These are phyloP conservation scores for Trifolium subterraneum DNA, from an alignment of 306 rosid species.

Conservation along the genomic window DNA sequence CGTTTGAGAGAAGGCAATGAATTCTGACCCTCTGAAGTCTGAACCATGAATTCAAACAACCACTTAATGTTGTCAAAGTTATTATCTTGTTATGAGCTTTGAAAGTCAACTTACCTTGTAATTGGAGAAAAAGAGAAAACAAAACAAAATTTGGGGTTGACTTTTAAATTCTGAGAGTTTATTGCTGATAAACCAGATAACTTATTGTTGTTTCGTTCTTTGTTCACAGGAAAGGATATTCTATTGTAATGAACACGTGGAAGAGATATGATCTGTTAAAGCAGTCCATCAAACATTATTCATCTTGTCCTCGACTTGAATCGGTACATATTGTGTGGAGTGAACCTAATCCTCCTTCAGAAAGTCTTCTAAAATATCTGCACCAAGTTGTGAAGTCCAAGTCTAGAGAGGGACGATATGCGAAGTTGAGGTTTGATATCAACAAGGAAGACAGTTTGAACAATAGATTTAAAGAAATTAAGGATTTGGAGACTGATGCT, in stretches of 20 bases:
- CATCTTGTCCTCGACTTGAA: constrained; percentile 74
- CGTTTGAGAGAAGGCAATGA: neutral
- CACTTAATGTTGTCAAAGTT: neutral
- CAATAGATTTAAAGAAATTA: constrained; percentile 86
- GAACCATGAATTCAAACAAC: neutral
- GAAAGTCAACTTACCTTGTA: neutral
- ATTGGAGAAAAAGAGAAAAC: neutral
- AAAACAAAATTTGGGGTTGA: constrained; percentile 14
- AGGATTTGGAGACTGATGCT: constrained; percentile 75
- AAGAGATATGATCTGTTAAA: constrained; percentile 92
- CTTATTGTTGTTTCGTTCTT: constrained; percentile 25
- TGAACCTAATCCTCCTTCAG: constrained; percentile 82
- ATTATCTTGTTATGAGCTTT: neutral
- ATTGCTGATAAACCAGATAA: constrained; percentile 13
- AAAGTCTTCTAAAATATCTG: constrained; percentile 53
- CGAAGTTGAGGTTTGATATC: constrained; percentile 74
- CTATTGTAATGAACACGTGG: constrained; percentile 96
- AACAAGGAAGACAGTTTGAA: constrained; percentile 88
- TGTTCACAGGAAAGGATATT: constrained; percentile 76
- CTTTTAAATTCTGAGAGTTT: constrained; percentile 2
- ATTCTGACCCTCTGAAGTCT: neutral
- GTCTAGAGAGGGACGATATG: constrained; percentile 50
- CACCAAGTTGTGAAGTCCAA: constrained; percentile 53
- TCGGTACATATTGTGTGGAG: constrained; percentile 93
- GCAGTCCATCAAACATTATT: constrained; percentile 86